These are phyloP conservation scores for Podaxis carcinomalis DNA, from an alignment of 768 basidiomycete genomes.

Conservation along the genomic window DNA sequence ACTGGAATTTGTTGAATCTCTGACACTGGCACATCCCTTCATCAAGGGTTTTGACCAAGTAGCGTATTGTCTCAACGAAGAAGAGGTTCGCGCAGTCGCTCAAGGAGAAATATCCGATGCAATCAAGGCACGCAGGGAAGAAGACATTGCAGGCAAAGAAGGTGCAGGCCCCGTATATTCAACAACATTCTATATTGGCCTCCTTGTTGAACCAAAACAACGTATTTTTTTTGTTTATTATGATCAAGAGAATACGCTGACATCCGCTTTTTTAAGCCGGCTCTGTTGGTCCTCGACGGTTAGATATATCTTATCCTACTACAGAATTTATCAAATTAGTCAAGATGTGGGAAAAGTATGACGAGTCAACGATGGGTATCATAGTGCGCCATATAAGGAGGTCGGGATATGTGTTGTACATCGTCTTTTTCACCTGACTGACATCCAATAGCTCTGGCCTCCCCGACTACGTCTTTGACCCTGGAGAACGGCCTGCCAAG, in stretches of 20 bases:
- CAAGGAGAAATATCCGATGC: constrained; percentile 81
- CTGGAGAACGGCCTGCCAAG: constrained; percentile 74
- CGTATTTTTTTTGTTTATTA: constrained; percentile 40
- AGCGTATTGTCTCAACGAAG: constrained; percentile 77
- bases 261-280: constrained; percentile 48
- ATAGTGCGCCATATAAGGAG: constrained; percentile 90
- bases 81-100: constrained; percentile 84
- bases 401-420: constrained; percentile 31
- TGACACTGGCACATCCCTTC: constrained; percentile 92
- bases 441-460: constrained; percentile 51
- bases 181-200: constrained; percentile 98
- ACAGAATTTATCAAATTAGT: constrained; percentile 92
- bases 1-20: constrained; percentile 91
- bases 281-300: constrained; percentile 68
- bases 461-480: constrained; percentile 80
- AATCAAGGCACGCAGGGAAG: constrained; percentile 67
- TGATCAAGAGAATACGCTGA: constrained; percentile 8
- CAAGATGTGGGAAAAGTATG: constrained; percentile 94
- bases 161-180: constrained; percentile 80
- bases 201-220: constrained; percentile 87
- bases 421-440: not conserved
- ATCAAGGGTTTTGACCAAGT: constrained; percentile 90
- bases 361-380: constrained; percentile 90
- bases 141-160: constrained; percentile 74
- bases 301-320: constrained; percentile 97